Base-by-base conservation (phyloP, 2,329 filamentous ascomycete genomes). In the Pyrenophora teres region DNA sequence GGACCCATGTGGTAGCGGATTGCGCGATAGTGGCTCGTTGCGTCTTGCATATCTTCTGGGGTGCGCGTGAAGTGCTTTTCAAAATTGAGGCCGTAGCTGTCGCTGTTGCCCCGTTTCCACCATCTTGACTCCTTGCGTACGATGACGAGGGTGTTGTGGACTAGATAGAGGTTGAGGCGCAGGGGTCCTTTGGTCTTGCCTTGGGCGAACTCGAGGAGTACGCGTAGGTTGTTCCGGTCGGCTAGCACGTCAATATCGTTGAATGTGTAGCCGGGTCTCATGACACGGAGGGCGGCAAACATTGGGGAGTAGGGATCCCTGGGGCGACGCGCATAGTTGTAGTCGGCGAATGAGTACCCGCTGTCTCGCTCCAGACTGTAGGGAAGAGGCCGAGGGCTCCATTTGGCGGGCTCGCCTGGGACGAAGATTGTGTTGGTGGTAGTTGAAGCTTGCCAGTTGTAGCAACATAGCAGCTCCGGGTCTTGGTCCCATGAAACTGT, bases 221-320 rank as follows among this genome's bases (percentile, higher is more conserved):
- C 49, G 7, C 68, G 65, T 2, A 70, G 55, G 21, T 63, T 69
- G 50, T 69, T 70, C 2, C 68, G 63, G 19, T 70, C 67, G 5
- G 63, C 64, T 15, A 70, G 50, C 3, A 70, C 46, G 23, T 69
- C 68, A 19, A 68, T 38, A 23, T 64, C 46, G 15, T 50, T 55
- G 38, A 69, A 61, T 5, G 54, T 41, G 37, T 52, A 64, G 9
- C 50, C 36, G 3, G 65, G 60, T 9, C 63, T 64, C 62, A 68
- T 65, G 15, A 59, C 36, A 7, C 41, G 49, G 18, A 70, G 47
- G 19, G 67, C 67, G 7, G 60, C 50, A 40, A 69, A 69, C 55
- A 69, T 59, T 8, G 67, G 57, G 4, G 57, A 50, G 41, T 62
- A 71, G 1, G 68, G 65, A n/a, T 62, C 50, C 7, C 40, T 42